Percentiles rank a stretch among this genome's conserved stretches.
phyloP scores from a whole-genome alignment of 2,329 filamentous ascomycete species.

The Cladophialophora carrionii region DNA sequence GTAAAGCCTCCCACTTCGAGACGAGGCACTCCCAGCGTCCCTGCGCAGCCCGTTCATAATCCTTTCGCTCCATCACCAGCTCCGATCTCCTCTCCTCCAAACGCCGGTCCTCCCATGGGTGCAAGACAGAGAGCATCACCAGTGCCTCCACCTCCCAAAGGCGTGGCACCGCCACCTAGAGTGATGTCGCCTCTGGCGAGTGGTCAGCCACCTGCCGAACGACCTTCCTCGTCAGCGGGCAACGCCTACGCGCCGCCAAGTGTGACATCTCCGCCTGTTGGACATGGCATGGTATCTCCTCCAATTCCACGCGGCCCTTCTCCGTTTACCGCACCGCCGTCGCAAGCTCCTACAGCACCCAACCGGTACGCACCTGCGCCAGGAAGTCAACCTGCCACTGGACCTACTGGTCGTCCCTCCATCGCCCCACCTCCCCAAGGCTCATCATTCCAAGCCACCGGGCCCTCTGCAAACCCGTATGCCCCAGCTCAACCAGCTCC shows the following conservation, averaged over 20 bases:
- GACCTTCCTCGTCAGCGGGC: conserved; percentile 61
- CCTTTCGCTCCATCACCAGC: conserved; percentile 64
- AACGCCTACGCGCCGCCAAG: conserved; percentile 68
- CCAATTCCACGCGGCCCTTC: conserved; percentile 75
- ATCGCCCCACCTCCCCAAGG: conserved; percentile 54
- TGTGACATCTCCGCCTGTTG: conserved; percentile 47
- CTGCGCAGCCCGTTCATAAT: conserved; percentile 65
- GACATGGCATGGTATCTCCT: conserved; percentile 54
- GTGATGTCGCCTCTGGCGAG: conserved; percentile 70
- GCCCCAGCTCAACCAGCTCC: conserved; percentile 55
- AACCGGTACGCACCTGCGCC: conserved; percentile 76
- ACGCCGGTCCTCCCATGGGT: conserved; percentile 62
- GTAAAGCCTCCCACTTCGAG: conserved; percentile 72
- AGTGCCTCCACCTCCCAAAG: conserved; percentile 83
- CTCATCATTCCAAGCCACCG: conserved; percentile 42
- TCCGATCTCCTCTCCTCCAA: conserved; percentile 62
- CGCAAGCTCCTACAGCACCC: conserved; percentile 65
- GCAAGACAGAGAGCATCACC: conserved; percentile 63
- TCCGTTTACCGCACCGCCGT: conserved; percentile 81
- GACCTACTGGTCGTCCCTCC: conserved; percentile 50
- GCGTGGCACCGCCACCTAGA: conserved; percentile 65
- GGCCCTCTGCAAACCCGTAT: conserved; percentile 60
- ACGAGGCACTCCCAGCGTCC: conserved; percentile 70
- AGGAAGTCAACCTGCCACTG: conserved; percentile 55
- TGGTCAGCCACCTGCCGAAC: conserved; percentile 55